Evolutionary conservation across 257 asterid species (phyloP), one percentile per base, ranked within the genome.

Genomic region (Nyctanthes arbortristis): DNA sequence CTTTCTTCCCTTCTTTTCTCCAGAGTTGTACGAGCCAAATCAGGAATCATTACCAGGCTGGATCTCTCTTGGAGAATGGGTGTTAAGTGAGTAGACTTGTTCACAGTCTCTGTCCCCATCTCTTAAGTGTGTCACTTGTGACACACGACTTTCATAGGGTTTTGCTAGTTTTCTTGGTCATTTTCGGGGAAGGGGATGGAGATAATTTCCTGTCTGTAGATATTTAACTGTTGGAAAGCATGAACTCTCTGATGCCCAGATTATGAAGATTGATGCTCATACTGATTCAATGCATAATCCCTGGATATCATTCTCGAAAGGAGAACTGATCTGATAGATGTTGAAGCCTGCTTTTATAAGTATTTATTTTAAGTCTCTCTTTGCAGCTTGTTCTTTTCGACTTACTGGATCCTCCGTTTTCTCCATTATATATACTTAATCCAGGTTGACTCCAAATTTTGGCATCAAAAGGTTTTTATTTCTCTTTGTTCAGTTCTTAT

Each of bases 371-470:
- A 65, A 59, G 72, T 62, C 22, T 72, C 65, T 68, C 43, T 39
- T 36, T 66, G 59, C 61, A 63, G 58, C 40, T 39, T 33, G 34
- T 75, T 65, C 60, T 63, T 58, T 65, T 63, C 1, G 28, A 49
- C 7, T 24, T 31, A 24, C 30, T 52, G 22, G 59, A 20, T 52
- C 9, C 59, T 52, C 59, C 31, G 16, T 65, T 59, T 20, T 61
- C 58, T 55, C 63, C 14, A 27, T 73, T 16, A 61, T 70, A 61
- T 70, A 68, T 67, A 75, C 59, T 40, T 68, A 73, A 75, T 61
- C 56, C 71, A 76, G 73, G 66, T 33, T 60, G 66, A 35, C 78
- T 57, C 63, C 34, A 34, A 71, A 68, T 79, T 75, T 79, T 79
- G 78, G 72, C 36, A 47, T 5, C 73, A 32, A 68, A 47, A 49